A percentile compares a stretch with the other conserved stretches of the same genome.
phyloP scores from a whole-genome alignment of 2,329 filamentous ascomycete species.

The Atkinsonella hypoxylon region DNA sequence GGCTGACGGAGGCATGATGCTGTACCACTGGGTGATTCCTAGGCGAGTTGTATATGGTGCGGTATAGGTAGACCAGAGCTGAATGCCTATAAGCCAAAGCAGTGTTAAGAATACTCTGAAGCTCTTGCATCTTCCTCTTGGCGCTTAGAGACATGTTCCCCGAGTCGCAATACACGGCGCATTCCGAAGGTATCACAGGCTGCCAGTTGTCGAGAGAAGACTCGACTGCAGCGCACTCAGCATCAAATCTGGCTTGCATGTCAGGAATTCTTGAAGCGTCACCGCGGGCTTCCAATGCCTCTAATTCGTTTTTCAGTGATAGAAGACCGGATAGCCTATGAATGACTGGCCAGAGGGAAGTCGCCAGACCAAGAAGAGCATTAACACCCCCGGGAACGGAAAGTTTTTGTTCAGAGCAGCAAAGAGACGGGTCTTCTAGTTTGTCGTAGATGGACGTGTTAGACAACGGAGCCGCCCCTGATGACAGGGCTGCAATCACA shows the following conservation, averaged over 20 bases:
- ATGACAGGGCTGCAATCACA: constrained; percentile 50
- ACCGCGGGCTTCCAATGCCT: constrained; percentile 29
- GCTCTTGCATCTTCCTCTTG: constrained; percentile 25
- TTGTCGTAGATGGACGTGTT: constrained; percentile 34
- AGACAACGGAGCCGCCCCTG: constrained; percentile 45
- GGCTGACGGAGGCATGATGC: constrained; percentile 35
- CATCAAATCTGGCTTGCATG: constrained; percentile 37
- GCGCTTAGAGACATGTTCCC: not conserved
- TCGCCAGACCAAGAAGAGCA: constrained; percentile 48
- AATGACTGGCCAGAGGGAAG: constrained; percentile 51
- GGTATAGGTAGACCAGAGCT: constrained; percentile 45
- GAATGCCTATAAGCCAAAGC: constrained; percentile 49
- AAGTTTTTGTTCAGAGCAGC: constrained; percentile 31
- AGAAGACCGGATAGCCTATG: constrained; percentile 46
- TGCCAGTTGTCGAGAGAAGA: constrained; percentile 43
- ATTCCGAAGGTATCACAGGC: constrained; percentile 33
- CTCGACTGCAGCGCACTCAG: constrained; percentile 42
- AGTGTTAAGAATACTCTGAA: constrained; percentile 45
- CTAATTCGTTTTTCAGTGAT: constrained; percentile 39
- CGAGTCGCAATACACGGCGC: not conserved
- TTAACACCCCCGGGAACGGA: constrained; percentile 40
- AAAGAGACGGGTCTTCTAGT: constrained; percentile 33
- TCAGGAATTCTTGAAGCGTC: constrained; percentile 33
- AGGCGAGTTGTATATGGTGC: constrained; percentile 37
- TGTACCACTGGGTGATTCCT: constrained; percentile 40